Base-by-base conservation (phyloP, 2,329 filamentous ascomycete genomes). In the Ophiostoma australiae region DNA sequence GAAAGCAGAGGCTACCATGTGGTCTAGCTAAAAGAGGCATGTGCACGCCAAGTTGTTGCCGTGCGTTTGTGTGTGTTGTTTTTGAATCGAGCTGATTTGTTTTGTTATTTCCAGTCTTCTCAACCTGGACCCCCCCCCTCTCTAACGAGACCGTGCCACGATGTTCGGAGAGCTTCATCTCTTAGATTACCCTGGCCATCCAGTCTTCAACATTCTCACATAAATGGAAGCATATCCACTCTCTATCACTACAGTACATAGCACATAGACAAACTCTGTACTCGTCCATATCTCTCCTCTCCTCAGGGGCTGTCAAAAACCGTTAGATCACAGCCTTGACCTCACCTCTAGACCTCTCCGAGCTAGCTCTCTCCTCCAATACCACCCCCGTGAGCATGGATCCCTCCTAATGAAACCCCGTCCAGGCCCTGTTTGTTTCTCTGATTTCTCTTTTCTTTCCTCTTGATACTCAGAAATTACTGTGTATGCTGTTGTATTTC, bases 241-340 rank as follows among this genome's bases (percentile, higher is more conserved):
- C 37, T 39, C 4, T 31, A 39, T 39, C 8, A 8, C 37, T 39
- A 39, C 37, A 31, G n/a, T n/a, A n/a, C n/a, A 31, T 31, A 31
- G 27, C 3, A 31, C 27, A 31, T 3, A 31, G 1, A 31, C 27
- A 31, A 1, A 1, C 27, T 31, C 11, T 39, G 37, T 39, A 39
- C 27, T 17, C 15, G n/a, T n/a, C 20, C 44, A 48, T 17, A 10
- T 48, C 15, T 17, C 13, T 20, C 48, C 17, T 48, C 48, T 1
- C 23, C 52, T 58, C n/a, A 13, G n/a, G 52, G 52, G 52, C 52
- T 27, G 58, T 63, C 27, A 20, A 67, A 23, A 67, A 27, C 33
- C 52, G 63, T 67, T 41, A 67, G 63, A 67, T 41, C 33, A 58
- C 52, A 67, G 37, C 63, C 63, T 67, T 33, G 63, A 67, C 63